A percentile compares a stretch with the other conserved stretches of the same genome.
These are phyloP conservation scores for Zalerion maritima DNA, from an alignment of 495 filamentous ascomycete species.

Conservation along the genomic window DNA sequence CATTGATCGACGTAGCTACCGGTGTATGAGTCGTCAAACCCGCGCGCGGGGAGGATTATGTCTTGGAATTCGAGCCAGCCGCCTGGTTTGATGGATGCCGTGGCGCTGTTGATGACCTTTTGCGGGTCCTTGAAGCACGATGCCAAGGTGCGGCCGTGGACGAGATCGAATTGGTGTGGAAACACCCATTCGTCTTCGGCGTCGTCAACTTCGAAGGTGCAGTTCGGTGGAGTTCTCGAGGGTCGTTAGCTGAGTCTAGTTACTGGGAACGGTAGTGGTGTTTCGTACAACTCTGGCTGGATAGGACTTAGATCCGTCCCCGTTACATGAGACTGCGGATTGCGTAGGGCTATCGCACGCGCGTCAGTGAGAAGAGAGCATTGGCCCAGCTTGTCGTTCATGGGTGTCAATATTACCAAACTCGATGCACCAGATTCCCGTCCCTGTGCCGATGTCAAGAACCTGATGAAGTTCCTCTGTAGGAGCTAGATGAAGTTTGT, in stretches of 20 bases:
- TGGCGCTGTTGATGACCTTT: slow-evolving; percentile 28
- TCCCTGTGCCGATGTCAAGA: slow-evolving; percentile 31
- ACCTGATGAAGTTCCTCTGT: slow-evolving; percentile 18
- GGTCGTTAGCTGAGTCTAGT: slow-evolving; percentile 3
- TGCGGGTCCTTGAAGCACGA: slow-evolving; percentile 36
- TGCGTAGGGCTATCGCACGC: slow-evolving; percentile 11
- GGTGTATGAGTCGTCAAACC: slow-evolving; percentile 14
- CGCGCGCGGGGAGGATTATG: slow-evolving; percentile 15
- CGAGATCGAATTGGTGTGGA: slow-evolving; percentile 32
- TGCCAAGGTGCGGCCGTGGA: slow-evolving; percentile 36
- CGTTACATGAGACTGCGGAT: slow-evolving; percentile 20
- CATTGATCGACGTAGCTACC: slow-evolving; percentile 17
- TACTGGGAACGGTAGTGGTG: too few relatives aligned
- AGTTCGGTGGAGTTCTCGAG: slow-evolving; percentile 33
- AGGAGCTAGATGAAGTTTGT: slow-evolving; percentile 8
- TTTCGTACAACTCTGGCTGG: slow-evolving; percentile 31
- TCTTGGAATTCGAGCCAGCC: slow-evolving; percentile 39
- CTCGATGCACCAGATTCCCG: slow-evolving; percentile 31
- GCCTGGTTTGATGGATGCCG: slow-evolving; percentile 30
- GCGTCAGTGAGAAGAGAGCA: slow-evolving; percentile 1
- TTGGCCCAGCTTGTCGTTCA: too few relatives aligned
- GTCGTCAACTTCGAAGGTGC: slow-evolving; percentile 38
- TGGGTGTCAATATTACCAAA: slow-evolving; percentile 19
- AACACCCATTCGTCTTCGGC: slow-evolving; percentile 40
- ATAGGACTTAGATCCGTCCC: slow-evolving; percentile 39